phyloP scores from a whole-genome alignment of 768 basidiomycete genomes.

The Hygrophorus pudorinus region DNA sequence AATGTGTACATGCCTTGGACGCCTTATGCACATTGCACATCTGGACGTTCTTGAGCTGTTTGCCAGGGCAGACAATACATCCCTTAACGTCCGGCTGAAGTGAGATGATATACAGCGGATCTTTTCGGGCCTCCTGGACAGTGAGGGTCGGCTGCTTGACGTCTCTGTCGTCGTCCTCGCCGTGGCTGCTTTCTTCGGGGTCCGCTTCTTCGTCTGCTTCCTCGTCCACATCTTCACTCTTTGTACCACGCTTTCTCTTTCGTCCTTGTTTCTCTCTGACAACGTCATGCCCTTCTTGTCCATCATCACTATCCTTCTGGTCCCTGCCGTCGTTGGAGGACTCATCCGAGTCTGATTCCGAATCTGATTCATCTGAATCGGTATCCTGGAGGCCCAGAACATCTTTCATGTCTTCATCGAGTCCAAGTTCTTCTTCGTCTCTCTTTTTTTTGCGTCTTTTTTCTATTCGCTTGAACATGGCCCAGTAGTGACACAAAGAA shows the following conservation, averaged over 20 bases:
- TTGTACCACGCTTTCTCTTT: no score
- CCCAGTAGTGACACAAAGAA: neutral
- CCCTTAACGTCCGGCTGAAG: slow-evolving; percentile 43
- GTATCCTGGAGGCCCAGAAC: slow-evolving; percentile 62
- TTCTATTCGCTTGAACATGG: slow-evolving; percentile 75
- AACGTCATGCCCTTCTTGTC: slow-evolving; percentile 9
- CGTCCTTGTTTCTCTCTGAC: slow-evolving; percentile 9
- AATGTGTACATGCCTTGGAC: slow-evolving; percentile 46
- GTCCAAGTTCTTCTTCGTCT: slow-evolving; percentile 53
- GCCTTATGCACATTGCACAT: slow-evolving; percentile 49
- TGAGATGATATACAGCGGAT: slow-evolving; percentile 55
- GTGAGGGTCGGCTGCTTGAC: slow-evolving; percentile 36
- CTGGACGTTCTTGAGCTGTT: slow-evolving; percentile 48
- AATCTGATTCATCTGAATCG: slow-evolving; percentile 32
- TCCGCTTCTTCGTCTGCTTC: no score
- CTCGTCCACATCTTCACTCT: slow-evolving; percentile 8
- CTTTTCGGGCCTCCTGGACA: slow-evolving; percentile 46
- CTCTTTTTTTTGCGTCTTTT: slow-evolving; percentile 52
- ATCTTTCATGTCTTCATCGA: slow-evolving; percentile 56
- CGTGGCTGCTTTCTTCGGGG: slow-evolving; percentile 16
- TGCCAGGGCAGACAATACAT: slow-evolving; percentile 66
- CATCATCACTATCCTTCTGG: slow-evolving; percentile 10
- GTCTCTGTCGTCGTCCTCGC: slow-evolving; percentile 15
- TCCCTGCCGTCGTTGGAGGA: neutral
- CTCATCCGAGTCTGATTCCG: slow-evolving; percentile 15